Conservation (phyloP, 2,329 filamentous ascomycete genomes). For the Pseudohalonectria lignicola region DNA sequence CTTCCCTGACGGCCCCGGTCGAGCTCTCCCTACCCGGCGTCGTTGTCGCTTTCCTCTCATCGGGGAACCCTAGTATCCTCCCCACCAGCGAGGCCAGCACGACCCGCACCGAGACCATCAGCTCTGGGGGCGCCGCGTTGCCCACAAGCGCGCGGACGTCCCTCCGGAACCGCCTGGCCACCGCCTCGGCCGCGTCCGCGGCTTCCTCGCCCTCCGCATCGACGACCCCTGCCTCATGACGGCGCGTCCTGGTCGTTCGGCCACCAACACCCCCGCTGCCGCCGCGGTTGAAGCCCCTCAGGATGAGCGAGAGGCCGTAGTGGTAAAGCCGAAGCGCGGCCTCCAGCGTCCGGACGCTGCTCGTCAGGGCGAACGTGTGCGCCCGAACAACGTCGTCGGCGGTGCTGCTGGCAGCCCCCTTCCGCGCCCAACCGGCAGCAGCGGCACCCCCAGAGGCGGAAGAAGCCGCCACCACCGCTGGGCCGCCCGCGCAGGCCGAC, state of each 20-base stretch:
- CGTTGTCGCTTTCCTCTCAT: not conserved
- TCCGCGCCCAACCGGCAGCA: not conserved
- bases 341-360: constrained; percentile 46
- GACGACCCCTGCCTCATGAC: not conserved
- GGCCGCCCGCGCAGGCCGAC: constrained; percentile 24
- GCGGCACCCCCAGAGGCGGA: not conserved
- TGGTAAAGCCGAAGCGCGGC: constrained; percentile 47
- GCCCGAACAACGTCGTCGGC: constrained; percentile 12
- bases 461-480: not conserved
- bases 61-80: not conserved
- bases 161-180: constrained; percentile 34
- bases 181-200: constrained; percentile 26
- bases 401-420: not conserved
- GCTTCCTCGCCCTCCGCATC: constrained; percentile 13
- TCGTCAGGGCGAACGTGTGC: constrained; percentile 32
- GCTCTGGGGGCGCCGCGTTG: constrained; percentile 45
- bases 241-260: constrained; percentile 8
- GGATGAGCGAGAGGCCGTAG: constrained; percentile 40
- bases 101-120: constrained; percentile 41
- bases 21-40: too few relatives aligned
- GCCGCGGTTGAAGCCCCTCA: constrained; percentile 19
- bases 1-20: too few relatives aligned
- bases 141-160: constrained; percentile 56
- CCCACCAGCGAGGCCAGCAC: constrained; percentile 37
- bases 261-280: too few relatives aligned